A percentile compares a stretch with the other conserved stretches of the same genome.
Evolutionary conservation across 2,329 filamentous ascomycete species (phyloP).

Genomic region (Diaporthe helianthi): DNA sequence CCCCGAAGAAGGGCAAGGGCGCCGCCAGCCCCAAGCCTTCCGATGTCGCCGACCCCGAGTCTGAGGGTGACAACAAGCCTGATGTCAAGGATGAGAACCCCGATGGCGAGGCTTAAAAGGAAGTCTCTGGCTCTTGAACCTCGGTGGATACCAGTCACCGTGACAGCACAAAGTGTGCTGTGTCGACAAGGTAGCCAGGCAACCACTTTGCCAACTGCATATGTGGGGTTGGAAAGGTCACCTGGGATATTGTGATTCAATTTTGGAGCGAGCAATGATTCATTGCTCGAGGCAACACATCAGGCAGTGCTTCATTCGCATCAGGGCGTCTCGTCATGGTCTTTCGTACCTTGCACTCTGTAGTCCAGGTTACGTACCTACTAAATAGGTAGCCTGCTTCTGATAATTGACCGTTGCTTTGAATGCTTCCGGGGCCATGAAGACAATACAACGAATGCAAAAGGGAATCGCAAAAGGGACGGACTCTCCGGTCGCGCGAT

Average conservation of each 20-base stretch:
- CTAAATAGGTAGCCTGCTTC: neutral
- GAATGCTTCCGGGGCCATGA: neutral
- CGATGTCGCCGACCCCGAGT: neutral
- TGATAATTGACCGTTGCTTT: neutral
- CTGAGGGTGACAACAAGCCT: constrained; percentile 1
- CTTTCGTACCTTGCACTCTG: neutral
- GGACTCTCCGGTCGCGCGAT: too few species aligned
- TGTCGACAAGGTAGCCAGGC: neutral
- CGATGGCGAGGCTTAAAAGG: too few species aligned
- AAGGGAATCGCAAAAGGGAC: too few species aligned
- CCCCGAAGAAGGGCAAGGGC: constrained; percentile 16
- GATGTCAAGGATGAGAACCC: too few species aligned
- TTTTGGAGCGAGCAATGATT: constrained; percentile 11
- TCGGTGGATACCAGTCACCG: neutral
- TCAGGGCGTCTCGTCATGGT: neutral
- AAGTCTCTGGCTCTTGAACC: too few species aligned
- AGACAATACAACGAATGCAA: neutral
- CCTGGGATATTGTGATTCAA: too few species aligned
- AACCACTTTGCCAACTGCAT: neutral
- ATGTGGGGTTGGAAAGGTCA: neutral
- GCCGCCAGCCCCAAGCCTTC: neutral
- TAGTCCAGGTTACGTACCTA: too few species aligned
- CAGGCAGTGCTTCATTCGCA: neutral
- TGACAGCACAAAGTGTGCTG: neutral
- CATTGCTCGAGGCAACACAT: neutral